phyloP scores from a whole-genome alignment of 805 yeast genomes.

The Starmerella apicola region DNA sequence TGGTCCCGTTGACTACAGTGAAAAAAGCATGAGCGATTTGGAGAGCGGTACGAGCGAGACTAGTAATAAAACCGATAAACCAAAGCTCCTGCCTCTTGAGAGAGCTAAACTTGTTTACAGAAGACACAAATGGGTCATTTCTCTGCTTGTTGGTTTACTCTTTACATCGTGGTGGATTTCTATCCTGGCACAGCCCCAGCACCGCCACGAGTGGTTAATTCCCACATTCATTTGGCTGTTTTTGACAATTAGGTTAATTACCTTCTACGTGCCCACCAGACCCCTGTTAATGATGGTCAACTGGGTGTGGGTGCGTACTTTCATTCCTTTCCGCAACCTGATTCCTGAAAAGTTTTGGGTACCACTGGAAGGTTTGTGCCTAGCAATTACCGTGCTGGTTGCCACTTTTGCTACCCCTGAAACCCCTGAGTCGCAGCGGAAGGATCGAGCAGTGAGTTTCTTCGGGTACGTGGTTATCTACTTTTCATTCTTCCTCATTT shows the following conservation, averaged over 20 bases:
- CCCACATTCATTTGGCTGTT: slow-evolving; percentile 43
- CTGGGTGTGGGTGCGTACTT: slow-evolving; percentile 26
- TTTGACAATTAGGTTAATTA: slow-evolving; percentile 40
- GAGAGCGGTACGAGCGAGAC: slow-evolving; percentile 15
- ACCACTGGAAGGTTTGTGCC: slow-evolving; percentile 34
- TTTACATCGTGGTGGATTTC: slow-evolving; percentile 50
- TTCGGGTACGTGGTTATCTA: slow-evolving; percentile 42
- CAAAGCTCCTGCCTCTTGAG: slow-evolving; percentile 5
- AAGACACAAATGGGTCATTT: slow-evolving; percentile 22
- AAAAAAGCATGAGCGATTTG: slow-evolving; percentile 28
- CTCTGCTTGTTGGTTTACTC: slow-evolving; percentile 27
- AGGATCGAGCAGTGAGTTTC: slow-evolving; percentile 47
- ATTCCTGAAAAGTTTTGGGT: slow-evolving; percentile 36
- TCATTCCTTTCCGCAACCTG: slow-evolving; percentile 21
- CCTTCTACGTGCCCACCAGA: slow-evolving; percentile 36
- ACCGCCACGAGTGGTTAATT: slow-evolving; percentile 43
- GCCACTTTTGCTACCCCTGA: slow-evolving; percentile 42
- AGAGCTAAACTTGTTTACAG: slow-evolving; percentile 4
- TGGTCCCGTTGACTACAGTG: slow-evolving; percentile 34
- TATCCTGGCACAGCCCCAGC: slow-evolving; percentile 38
- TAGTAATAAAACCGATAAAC: slow-evolving; percentile 1
- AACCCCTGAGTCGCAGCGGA: slow-evolving; percentile 35
- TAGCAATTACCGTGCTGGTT: slow-evolving; percentile 37
- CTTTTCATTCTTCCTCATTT: slow-evolving; percentile 34
- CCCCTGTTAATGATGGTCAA: slow-evolving; percentile 24